A percentile compares a stretch with the other conserved stretches of the same genome.
Conservation (phyloP, 2,329 filamentous ascomycete species). For the Colletotrichum melonis region DNA sequence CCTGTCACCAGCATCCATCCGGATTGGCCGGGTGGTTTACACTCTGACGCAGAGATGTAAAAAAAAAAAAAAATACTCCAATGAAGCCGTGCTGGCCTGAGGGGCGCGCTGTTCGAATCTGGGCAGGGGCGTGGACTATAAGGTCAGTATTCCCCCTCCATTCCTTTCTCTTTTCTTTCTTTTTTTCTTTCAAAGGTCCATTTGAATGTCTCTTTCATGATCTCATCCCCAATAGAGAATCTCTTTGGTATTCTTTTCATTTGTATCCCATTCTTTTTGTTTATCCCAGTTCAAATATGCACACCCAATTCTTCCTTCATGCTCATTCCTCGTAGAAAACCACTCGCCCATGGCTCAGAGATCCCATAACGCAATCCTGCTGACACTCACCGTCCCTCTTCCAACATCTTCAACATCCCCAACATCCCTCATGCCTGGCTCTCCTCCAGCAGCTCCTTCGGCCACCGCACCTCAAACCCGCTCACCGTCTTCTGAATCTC, state of each 20-base stretch:
- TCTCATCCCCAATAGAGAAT: background rate
- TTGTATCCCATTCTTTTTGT: background rate
- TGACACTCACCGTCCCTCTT: background rate
- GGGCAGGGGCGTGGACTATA: no score
- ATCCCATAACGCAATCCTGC: background rate
- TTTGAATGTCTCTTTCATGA: background rate
- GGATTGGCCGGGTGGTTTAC: no score
- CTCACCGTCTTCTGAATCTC: slow-evolving; percentile 84
- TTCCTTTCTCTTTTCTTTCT: no score
- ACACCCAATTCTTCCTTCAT: background rate
- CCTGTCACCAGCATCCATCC: no score
- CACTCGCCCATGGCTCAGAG: background rate
- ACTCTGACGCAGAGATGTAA: no score
- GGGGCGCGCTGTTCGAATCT: no score
- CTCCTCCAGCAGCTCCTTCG: slow-evolving; percentile 47
- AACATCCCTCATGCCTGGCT: slow-evolving; percentile 6
- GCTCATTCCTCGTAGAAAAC: background rate
- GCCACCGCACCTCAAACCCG: slow-evolving; percentile 80
- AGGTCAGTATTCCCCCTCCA: no score
- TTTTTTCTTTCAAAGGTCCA: background rate
- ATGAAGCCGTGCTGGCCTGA: no score
- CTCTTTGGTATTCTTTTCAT: background rate
- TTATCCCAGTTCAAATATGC: background rate
- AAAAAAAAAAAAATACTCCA: no score
- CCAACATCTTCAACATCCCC: background rate